Base-by-base conservation (phyloP, 208 protist species). In the Trypanosomatidae sp. region DNA sequence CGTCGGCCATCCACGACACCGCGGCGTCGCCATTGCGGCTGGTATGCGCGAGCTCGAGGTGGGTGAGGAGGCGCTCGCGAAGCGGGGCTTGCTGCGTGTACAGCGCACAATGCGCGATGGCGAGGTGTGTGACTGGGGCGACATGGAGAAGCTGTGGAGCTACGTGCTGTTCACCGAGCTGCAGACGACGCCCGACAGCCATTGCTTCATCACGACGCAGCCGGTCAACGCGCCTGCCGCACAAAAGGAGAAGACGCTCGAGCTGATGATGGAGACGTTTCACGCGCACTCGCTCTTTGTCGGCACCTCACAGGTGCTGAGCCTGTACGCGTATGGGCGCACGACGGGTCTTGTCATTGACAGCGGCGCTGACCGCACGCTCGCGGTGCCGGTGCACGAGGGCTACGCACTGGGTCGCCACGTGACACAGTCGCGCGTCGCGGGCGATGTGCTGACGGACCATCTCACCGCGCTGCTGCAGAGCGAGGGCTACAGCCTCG, bases 251-350 rank as follows among this genome's bases (percentile, higher is more conserved):
- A 75, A 77, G 33, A 94, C 79, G 20, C 55, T 94, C 21, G 82
- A 95, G 60, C 77, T 96, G 7, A 91, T 96, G 75, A 95, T 96
- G 82, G 88, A 96, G 48, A 95, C 84, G 15, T 96, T 96, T 62
- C 80, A 92, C 53, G 78, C 75, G 1, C 79, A 95, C 53, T 85
- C 84, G 7, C 66, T 97, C 19, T 97, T 87, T 62, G 61, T 97
- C 41, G 84, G 71, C 25, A 67, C 71, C 2, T 94, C 89, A 20
- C 78, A 89, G 55, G 84, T 96, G 52, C 64, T 97, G 32, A 91
- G 86, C 24, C 56, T 97, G 27, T 97, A 97, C 71, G 66, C 71
- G 27, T 92, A 91, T 49, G 94, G 94, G 7, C 54, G 85, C 22
- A 97, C 86, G 13, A 97, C 88, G 7, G 94, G 94, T 6, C 51